Evolutionary conservation across 495 filamentous ascomycete genomes (phyloP), one percentile per base, ranked within the genome.

Genomic region (Aspergillus cristatus): DNA sequence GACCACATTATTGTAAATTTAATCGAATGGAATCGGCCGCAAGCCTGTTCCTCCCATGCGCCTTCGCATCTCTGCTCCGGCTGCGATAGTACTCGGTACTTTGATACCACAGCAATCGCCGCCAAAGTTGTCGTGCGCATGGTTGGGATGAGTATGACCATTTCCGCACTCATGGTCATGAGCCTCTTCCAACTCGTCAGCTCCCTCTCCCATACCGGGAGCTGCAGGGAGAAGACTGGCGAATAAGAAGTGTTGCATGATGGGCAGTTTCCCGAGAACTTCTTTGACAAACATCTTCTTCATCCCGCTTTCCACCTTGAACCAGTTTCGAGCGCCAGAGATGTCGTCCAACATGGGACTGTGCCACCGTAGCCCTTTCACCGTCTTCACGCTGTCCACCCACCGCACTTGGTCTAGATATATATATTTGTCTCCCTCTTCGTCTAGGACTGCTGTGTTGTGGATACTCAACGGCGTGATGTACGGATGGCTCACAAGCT

Each of bases 101-200:
- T 95, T 93, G 63, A 99, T 99, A 25, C 91, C 93, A 51, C 91
- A 99, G 60, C 93, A 99, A 54, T 99, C 93, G 1, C 93, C 93
- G 1, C 91, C 93, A 79, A 91, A 99, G 18, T 70, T 74, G 41
- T 78, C 81, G 28, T 30, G 28, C 0, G 53, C 47, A 37, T 62
- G 53, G 6, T 47, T 43, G 11, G 37, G 49, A 37, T 60, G 58
- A 40, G 81, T 76, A 58, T 90, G 81, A 63, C 75, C 54, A 76
- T 62, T 17, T 60, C 76, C n/a, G 43, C 60, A 46, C 35, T 81
- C 76, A 63, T 89, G 78, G 60, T 75, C 48, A 76, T 62, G 17
- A 3, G 65, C 71, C 1, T 65, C 57, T 20, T 70, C 65, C 11
- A 67, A 67, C 43, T 74, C 74, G 26, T 63, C 69, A 32, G 47